phyloP scores from a whole-genome alignment of 2,329 filamentous ascomycete species.

The Plenodomus biglobosus region DNA sequence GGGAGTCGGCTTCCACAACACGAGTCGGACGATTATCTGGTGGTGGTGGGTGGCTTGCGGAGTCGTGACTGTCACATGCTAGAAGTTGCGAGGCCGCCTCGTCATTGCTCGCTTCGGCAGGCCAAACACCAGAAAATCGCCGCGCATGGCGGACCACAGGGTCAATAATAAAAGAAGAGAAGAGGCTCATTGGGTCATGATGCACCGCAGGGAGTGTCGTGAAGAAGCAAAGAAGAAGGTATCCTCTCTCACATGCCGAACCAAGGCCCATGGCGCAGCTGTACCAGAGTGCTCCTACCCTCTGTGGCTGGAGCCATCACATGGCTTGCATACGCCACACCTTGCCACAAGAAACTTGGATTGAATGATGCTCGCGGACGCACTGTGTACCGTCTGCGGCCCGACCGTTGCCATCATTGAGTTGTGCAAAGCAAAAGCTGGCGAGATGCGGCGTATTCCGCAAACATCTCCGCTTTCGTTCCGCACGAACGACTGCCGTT shows the following conservation, averaged over 20 bases:
- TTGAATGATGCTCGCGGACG: not conserved
- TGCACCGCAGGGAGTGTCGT: not conserved
- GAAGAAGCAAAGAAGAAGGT: not conserved
- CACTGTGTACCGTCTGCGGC: not conserved
- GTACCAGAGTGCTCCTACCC: not conserved
- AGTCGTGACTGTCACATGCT: conserved; percentile 34
- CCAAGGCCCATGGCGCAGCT: not conserved
- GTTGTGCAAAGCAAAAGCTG: too few species aligned
- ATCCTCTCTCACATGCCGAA: not conserved
- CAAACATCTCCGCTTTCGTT: too few species aligned
- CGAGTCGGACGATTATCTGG: conserved; percentile 8
- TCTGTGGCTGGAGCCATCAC: conserved; percentile 2
- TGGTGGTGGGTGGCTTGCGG: conserved; percentile 6
- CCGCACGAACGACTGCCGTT: too few species aligned
- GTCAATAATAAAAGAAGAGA: conserved; percentile 46
- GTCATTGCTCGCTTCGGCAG: conserved; percentile 19
- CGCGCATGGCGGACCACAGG: conserved; percentile 46
- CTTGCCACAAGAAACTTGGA: conserved; percentile 2
- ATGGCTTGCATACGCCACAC: conserved; percentile 1
- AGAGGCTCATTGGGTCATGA: conserved; percentile 43
- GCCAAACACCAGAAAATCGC: conserved; percentile 38
- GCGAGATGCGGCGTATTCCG: too few species aligned
- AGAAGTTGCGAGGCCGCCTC: conserved; percentile 7
- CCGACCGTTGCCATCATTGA: too few species aligned
- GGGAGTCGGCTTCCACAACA: not conserved